Evolutionary conservation across 768 basidiomycete species (phyloP), one percentile per base, ranked within the genome.

Genomic region (Coprinopsis sp.): DNA sequence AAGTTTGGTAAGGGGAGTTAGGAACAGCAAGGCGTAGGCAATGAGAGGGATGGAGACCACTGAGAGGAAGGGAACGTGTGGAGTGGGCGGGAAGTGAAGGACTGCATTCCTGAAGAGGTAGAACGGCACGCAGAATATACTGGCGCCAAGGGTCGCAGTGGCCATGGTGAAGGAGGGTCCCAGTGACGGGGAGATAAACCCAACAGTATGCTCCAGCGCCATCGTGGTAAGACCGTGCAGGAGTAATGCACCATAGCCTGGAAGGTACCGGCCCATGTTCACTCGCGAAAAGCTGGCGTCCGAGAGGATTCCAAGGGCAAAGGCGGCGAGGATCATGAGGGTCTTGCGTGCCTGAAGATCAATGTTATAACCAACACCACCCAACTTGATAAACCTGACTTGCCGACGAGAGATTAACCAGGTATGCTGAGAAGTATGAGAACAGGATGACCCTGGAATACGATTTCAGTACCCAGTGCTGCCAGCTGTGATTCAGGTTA

Each of bases 221-320:
- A 66, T 77, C 1, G 84, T 81, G 2, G 78, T 68, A 18, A 84
- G 54, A 3, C 77, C 79, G 57, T 88, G 76, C 2, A 83, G 54
- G 13, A 74, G 51, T 10, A 89, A 61, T 3, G 84, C 87, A 6
- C 74, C 74, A 64, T 91, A 89, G 13, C 82, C 84, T 2, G 82
- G 82, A 22, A 80, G 50, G 38, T 71, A 67, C 30, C 67, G 61
- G 65, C 69, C 72, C 28, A 73, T 55, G 45, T 66, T 71, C 24
- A 57, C 52, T n/a, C 62, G 55, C 38, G 58, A 72, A 49, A 65
- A 70, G 58, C 64, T 58, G 16, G 76, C 67, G 58, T 89, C 87
- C 14, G 76, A 75, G 14, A 77, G 59, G 49, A 86, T 67, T 16
- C 83, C 80, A 25, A 87, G 54, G 2, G 65, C 10, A 30, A 87